Evolutionary conservation across 2,329 filamentous ascomycete genomes (phyloP).

Genomic region (Alternaria solani): DNA sequence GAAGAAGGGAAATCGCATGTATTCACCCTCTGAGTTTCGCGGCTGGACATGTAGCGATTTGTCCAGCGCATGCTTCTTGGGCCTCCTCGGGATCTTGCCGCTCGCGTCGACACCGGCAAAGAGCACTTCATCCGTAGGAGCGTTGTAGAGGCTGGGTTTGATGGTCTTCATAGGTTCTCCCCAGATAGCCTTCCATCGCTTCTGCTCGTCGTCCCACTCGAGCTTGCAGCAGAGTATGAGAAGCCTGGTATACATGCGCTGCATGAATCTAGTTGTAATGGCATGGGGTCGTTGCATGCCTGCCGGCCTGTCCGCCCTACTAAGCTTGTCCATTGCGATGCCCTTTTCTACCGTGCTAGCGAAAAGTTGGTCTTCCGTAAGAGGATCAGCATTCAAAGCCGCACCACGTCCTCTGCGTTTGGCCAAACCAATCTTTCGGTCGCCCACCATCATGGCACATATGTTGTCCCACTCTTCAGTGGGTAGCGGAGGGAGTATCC

Average conservation of each 20-base stretch:
- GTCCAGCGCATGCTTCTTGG: conserved; percentile 6
- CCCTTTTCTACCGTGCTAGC: conserved; percentile 21
- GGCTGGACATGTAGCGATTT: conserved; percentile 16
- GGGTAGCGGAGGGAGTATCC: conserved; percentile 56
- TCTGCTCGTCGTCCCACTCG: conserved; percentile 44
- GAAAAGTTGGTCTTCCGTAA: conserved; percentile 10
- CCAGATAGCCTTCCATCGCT: conserved; percentile 41
- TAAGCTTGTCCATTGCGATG: conserved; percentile 38
- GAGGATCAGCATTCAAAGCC: background rate
- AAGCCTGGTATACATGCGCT: conserved; percentile 54
- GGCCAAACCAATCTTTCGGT: conserved; percentile 34
- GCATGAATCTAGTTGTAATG: conserved; percentile 57
- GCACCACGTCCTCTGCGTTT: conserved; percentile 28
- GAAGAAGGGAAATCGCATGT: conserved; percentile 34
- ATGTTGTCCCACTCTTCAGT: conserved; percentile 55
- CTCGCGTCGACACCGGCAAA: conserved; percentile 42
- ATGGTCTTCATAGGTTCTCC: conserved; percentile 24
- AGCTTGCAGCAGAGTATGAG: conserved; percentile 55
- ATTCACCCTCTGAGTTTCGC: conserved; percentile 27
- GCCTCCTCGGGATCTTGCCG: conserved; percentile 18
- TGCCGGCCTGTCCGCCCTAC: conserved; percentile 33
- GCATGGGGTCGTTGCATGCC: conserved; percentile 41
- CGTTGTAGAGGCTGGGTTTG: conserved; percentile 21
- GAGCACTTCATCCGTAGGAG: conserved; percentile 31
- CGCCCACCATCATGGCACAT: conserved; percentile 50